These are phyloP conservation scores for Starmera dryadoides DNA, from an alignment of 805 yeast species.

Conservation along the genomic window DNA sequence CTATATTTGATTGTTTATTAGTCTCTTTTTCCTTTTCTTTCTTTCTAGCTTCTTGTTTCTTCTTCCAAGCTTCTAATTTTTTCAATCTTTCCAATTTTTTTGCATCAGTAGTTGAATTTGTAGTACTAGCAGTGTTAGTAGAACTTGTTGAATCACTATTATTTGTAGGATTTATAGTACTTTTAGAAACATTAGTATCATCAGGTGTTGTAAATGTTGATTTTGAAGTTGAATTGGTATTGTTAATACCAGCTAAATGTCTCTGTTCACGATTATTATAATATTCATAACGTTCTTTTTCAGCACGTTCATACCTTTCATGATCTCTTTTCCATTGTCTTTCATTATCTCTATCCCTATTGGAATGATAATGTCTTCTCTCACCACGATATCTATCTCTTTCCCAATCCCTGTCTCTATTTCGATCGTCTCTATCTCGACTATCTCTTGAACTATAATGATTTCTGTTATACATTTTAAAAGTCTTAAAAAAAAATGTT, in stretches of 20 bases:
- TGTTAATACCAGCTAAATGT: neutral
- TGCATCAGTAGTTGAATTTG: conserved; percentile 4
- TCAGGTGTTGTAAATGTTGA: too few relatives aligned
- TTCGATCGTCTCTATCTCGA: too few relatives aligned
- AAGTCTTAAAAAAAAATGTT: too few relatives aligned
- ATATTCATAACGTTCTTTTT: neutral
- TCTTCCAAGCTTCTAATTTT: conserved; percentile 48
- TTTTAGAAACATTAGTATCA: too few relatives aligned
- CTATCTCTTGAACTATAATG: too few relatives aligned
- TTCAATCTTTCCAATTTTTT: conserved; percentile 25
- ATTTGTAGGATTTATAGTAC: too few relatives aligned
- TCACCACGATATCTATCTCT: neutral
- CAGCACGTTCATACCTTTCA: conserved; percentile 4
- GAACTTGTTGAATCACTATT: too few relatives aligned
- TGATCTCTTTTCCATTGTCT: conserved; percentile 6
- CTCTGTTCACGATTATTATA: neutral
- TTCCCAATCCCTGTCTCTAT: too few relatives aligned
- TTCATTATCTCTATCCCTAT: conserved; percentile 3
- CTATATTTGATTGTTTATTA: neutral
- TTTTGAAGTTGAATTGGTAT: neutral
- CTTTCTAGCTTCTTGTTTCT: conserved; percentile 25
- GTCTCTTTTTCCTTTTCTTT: conserved; percentile 11
- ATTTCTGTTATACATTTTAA: neutral
- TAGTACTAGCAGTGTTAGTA: neutral
- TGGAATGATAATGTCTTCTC: neutral